Evolutionary conservation across 1,284 basidiomycete species (phyloP).

Genomic region (Cutaneotrichosporon sp.): DNA sequence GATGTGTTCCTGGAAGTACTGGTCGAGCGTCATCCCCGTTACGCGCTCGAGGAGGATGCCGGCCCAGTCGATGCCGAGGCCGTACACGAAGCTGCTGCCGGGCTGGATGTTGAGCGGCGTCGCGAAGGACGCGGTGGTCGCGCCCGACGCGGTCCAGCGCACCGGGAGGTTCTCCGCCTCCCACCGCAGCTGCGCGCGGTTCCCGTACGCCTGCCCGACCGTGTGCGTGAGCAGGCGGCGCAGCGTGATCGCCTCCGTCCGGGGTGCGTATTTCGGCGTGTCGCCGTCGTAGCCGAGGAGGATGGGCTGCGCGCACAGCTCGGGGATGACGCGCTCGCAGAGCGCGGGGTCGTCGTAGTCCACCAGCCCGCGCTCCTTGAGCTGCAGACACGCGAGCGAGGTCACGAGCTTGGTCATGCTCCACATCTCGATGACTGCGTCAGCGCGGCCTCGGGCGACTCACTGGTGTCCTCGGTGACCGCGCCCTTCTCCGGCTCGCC

Average conservation of each 20-base stretch:
- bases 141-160: constrained; percentile 14
- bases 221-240: constrained; percentile 43
- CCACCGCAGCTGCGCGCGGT: constrained; percentile 4
- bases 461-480: constrained; percentile 40
- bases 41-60: constrained; percentile 41
- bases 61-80: constrained; percentile 47
- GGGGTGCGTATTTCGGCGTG: constrained; percentile 22
- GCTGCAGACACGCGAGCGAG: constrained; percentile 24
- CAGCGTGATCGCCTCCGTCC: constrained; percentile 37
- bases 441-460: constrained; percentile 8
- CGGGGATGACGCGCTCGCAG: constrained; percentile 36
- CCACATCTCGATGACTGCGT: constrained; percentile 35
- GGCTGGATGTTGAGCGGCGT: constrained; percentile 40
- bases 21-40: constrained; percentile 36
- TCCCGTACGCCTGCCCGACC: constrained; percentile 16
- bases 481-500: constrained; percentile 31
- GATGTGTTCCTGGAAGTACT: constrained; percentile 42
- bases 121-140: constrained; percentile 19
- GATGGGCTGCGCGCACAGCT: constrained; percentile 34
- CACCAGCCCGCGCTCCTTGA: constrained; percentile 41
- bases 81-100: constrained; percentile 35
- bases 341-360: constrained; percentile 30
- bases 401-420: constrained; percentile 41
- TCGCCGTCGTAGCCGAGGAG: constrained; percentile 30
- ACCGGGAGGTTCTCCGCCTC: constrained; percentile 11